Evolutionary conservation across 768 basidiomycete species (phyloP).

Genomic region (Suillus subalutaceus): DNA sequence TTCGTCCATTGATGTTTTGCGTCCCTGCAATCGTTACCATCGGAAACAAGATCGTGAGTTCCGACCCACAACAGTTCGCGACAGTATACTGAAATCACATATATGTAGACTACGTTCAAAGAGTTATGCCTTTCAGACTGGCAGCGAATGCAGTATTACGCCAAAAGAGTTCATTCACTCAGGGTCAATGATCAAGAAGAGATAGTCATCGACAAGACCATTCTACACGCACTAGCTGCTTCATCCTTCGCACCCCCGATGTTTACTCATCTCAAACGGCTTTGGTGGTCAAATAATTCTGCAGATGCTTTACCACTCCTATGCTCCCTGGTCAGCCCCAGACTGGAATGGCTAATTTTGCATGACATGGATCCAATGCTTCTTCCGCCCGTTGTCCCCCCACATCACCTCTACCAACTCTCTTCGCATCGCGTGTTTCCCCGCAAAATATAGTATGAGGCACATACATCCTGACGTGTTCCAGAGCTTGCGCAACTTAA

Average conservation of each 20-base stretch:
- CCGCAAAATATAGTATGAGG: conserved; percentile 3
- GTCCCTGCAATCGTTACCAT: not conserved
- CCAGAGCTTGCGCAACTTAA: conserved; percentile 2
- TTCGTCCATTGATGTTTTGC: conserved; percentile 1
- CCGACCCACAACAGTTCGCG: not conserved
- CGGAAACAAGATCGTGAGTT: conserved; percentile 1
- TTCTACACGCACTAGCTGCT: not conserved
- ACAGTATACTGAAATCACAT: not conserved
- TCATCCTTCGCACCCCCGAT: not conserved
- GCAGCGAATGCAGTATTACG: conserved; percentile 5
- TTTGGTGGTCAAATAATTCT: conserved; percentile 7
- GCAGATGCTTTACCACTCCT: conserved; percentile 8
- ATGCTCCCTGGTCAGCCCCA: not conserved
- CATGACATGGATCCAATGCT: not conserved
- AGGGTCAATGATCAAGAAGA: conserved; percentile 6
- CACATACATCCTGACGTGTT: conserved; percentile 4
- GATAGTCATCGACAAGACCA: not conserved
- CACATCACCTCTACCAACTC: not conserved
- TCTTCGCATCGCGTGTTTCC: conserved; percentile 1
- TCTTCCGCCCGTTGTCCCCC: not conserved
- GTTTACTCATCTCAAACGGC: conserved; percentile 7
- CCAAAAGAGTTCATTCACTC: conserved; percentile 5
- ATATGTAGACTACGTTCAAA: not conserved
- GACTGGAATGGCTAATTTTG: conserved; percentile 2
- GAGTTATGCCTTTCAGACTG: conserved; percentile 4